Conservation (phyloP, 805 yeast species). For the Saccharomycopsis sp. region DNA sequence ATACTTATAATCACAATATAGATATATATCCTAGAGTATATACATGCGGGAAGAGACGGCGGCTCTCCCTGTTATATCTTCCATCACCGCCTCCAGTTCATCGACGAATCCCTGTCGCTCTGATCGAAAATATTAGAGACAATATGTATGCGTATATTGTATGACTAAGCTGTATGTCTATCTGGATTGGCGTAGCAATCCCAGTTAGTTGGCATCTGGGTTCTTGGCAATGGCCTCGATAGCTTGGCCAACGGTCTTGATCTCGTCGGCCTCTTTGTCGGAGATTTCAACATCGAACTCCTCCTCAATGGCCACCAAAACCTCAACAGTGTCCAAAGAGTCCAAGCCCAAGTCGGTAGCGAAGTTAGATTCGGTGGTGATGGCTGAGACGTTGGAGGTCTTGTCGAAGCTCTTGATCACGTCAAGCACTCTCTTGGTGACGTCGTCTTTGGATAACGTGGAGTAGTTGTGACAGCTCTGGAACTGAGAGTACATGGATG, state of each 20-base stretch:
- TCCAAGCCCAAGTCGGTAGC: conserved; percentile 62
- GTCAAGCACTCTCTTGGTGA: conserved; percentile 46
- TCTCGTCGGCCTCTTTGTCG: conserved; percentile 78
- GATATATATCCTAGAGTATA: too few species aligned
- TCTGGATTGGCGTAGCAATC: neutral
- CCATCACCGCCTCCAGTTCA: too few species aligned
- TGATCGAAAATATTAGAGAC: too few species aligned
- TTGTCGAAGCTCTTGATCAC: conserved; percentile 60
- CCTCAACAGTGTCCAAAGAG: conserved; percentile 67
- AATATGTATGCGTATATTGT: neutral
- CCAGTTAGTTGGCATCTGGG: conserved; percentile 33
- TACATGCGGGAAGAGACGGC: too few species aligned
- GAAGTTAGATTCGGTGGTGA: conserved; percentile 43
- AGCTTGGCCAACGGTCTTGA: conserved; percentile 82
- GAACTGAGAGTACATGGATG: neutral
- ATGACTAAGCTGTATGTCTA: too few species aligned
- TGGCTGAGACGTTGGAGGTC: conserved; percentile 21
- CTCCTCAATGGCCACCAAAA: conserved; percentile 66
- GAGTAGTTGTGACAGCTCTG: conserved; percentile 10
- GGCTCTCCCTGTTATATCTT: too few species aligned
- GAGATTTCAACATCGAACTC: conserved; percentile 63
- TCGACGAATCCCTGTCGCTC: too few species aligned
- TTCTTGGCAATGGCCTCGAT: conserved; percentile 66
- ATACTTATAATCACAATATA: too few species aligned
- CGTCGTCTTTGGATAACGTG: conserved; percentile 18